A percentile compares a stretch with the other conserved stretches of the same genome.
phyloP scores from a whole-genome alignment of 768 basidiomycete genomes.

The Baorangia bicolor region DNA sequence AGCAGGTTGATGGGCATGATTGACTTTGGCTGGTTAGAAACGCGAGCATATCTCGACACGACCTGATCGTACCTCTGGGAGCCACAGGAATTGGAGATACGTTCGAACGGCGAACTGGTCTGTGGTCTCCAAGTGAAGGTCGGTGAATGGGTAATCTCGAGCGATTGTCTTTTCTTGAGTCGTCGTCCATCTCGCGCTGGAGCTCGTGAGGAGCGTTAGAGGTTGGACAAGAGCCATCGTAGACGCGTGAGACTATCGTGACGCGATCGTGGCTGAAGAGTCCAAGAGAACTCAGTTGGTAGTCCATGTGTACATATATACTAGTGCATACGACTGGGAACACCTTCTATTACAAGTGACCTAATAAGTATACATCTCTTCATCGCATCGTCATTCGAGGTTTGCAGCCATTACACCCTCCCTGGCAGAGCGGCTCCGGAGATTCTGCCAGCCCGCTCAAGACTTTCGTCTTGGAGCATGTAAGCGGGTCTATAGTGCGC shows the following conservation, averaged over 20 bases:
- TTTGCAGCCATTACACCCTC: neutral
- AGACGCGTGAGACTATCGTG: neutral
- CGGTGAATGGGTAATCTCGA: constrained; percentile 54
- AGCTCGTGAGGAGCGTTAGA: constrained; percentile 20
- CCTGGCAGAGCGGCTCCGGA: constrained; percentile 18
- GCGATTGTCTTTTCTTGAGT: constrained; percentile 59
- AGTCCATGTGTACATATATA: neutral
- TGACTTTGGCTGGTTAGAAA: constrained; percentile 45
- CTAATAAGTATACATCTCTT: neutral
- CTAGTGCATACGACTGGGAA: neutral
- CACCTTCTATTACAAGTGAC: neutral
- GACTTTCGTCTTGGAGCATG: constrained; percentile 68
- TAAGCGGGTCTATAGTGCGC: constrained; percentile 73
- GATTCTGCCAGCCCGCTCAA: constrained; percentile 72
- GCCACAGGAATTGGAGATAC: constrained; percentile 77
- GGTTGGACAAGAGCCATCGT: constrained; percentile 20
- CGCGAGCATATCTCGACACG: neutral
- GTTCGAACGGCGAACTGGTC: constrained; percentile 61
- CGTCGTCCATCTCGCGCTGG: constrained; percentile 48
- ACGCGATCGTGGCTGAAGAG: neutral
- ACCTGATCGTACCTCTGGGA: constrained; percentile 58
- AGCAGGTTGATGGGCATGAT: constrained; percentile 66
- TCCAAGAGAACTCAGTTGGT: neutral
- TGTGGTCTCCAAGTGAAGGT: constrained; percentile 42
- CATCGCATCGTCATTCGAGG: neutral